phyloP scores from a whole-genome alignment of 208 protist genomes.

The Crithidia thermophila region DNA sequence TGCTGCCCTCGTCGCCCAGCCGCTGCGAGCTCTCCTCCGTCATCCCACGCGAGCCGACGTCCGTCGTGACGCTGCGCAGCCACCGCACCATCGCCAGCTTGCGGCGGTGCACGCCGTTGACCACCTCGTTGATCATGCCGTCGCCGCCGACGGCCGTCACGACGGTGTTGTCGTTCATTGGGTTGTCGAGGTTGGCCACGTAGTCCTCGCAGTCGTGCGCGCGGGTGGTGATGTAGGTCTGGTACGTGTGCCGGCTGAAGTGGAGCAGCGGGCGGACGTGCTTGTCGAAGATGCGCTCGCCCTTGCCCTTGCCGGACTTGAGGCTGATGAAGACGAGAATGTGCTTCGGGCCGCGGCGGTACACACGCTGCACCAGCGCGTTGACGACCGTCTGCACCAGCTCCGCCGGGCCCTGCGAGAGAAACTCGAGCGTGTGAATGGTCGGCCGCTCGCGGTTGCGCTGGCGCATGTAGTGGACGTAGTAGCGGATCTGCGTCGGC shows the following conservation, averaged over 20 bases:
- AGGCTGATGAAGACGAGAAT: conserved; percentile 78
- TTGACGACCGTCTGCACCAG: conserved; percentile 32
- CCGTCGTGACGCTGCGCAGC: conserved; percentile 22
- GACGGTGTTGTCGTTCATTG: conserved; percentile 51
- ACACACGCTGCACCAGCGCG: conserved; percentile 49
- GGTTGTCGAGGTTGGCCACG: conserved; percentile 66
- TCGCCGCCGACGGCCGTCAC: conserved; percentile 77
- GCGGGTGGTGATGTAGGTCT: conserved; percentile 55
- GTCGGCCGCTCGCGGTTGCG: conserved; percentile 27
- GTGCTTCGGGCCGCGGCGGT: conserved; percentile 55
- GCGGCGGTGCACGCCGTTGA: conserved; percentile 81
- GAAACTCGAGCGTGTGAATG: conserved; percentile 65
- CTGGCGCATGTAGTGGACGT: conserved; percentile 55
- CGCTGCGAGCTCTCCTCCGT: conserved; percentile 1
- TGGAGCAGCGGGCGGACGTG: conserved; percentile 67
- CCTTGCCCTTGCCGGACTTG: conserved; percentile 75
- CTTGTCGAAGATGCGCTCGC: conserved; percentile 51
- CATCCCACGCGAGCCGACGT: not conserved
- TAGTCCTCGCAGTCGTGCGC: conserved; percentile 85
- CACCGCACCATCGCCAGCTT: conserved; percentile 43
- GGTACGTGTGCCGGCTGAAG: conserved; percentile 69
- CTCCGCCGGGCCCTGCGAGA: conserved; percentile 21
- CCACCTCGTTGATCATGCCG: conserved; percentile 82
- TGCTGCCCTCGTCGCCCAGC: conserved; percentile 7
- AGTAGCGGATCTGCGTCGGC: conserved; percentile 37